These are phyloP conservation scores for Micractinium sp. DNA, from an alignment of 139 green algal species.

Conservation along the genomic window DNA sequence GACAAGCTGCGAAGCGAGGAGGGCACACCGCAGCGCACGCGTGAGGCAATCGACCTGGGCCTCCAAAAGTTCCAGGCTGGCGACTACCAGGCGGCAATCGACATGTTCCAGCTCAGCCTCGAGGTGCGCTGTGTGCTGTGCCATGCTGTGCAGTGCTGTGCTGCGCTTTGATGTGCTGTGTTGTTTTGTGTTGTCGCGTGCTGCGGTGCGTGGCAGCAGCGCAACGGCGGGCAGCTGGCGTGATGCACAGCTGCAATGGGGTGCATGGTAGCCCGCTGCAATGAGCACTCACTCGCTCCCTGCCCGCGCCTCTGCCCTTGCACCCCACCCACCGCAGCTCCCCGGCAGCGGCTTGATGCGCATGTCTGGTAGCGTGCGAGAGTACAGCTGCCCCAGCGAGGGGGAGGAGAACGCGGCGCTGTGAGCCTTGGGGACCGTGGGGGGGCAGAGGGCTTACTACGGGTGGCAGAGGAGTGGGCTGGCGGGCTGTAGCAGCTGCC, in stretches of 20 bases:
- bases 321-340: not conserved
- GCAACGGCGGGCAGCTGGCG: too few relatives aligned
- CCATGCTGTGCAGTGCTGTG: too few relatives aligned
- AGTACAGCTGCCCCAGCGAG: slow-evolving; percentile 58
- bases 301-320: not conserved
- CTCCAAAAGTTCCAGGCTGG: slow-evolving; percentile 49
- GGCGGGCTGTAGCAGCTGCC: too few relatives aligned
- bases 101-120: slow-evolving; percentile 61
- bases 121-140: not conserved
- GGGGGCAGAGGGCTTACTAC: not conserved
- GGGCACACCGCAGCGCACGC: slow-evolving; percentile 56
- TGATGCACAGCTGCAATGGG: too few relatives aligned
- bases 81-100: slow-evolving; percentile 55
- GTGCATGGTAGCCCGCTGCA: too few relatives aligned
- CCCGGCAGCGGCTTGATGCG: slow-evolving; percentile 19
- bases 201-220: too few relatives aligned
- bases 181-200: too few relatives aligned
- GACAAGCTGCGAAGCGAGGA: not conserved
- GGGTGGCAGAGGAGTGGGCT: too few relatives aligned
- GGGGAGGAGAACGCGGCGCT: slow-evolving; percentile 74
- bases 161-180: too few relatives aligned
- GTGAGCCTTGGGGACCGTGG: slow-evolving; percentile 13
- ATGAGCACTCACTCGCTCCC: too few relatives aligned
- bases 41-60: slow-evolving; percentile 70
- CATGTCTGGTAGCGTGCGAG: slow-evolving; percentile 14